Evolutionary conservation across 768 basidiomycete species (phyloP), one percentile per base, ranked within the genome.

Genomic region (Strobilomyces dryophilus): DNA sequence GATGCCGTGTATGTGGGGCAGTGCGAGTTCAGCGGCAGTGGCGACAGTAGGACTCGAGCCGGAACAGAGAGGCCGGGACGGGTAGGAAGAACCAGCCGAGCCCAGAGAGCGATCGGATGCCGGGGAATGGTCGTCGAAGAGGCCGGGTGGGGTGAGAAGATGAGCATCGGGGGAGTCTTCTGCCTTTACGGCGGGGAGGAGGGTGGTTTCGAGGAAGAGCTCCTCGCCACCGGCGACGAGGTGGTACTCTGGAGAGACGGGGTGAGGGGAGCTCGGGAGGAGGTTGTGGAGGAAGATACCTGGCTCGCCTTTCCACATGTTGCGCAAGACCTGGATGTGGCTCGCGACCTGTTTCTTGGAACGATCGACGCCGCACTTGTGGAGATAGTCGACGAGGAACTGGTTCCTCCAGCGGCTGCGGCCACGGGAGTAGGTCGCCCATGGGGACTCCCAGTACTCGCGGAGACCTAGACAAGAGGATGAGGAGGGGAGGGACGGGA

Each of bases 301-400:
- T 74, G 83, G 78, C 54, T 87, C 82, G 21, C 87, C 89, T 67
- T 89, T 89, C 88, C 87, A 90, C 89, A 91, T 91, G 65, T 91
- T 91, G 47, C 88, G 75, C 50, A 89, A 68, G 51, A 90, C 89
- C 64, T 92, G 89, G 48, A 92, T 87, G 62, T 92, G 89, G 68
- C 85, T 88, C n/a, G 89, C 89, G 58, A 92, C 89, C 68, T 92
- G 89, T 69, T 92, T 91, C 77, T 91, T 91, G 42, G 87, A 79
- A 39, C 89, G 83, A 26, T 77, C 77, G 65, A 92, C 80, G 51
- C 84, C 85, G 35, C 76, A 73, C 58, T 81, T 83, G 51, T 83
- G 76, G 54, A 92, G 80, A 62, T 87, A 85, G 58, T 90, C 87
- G 65, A 91, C 89, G 56, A 92, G 80, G 66, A 85, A 92, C 71